phyloP scores from a whole-genome alignment of 352 stramenopile genomes.

The Phytophthora sp. region DNA sequence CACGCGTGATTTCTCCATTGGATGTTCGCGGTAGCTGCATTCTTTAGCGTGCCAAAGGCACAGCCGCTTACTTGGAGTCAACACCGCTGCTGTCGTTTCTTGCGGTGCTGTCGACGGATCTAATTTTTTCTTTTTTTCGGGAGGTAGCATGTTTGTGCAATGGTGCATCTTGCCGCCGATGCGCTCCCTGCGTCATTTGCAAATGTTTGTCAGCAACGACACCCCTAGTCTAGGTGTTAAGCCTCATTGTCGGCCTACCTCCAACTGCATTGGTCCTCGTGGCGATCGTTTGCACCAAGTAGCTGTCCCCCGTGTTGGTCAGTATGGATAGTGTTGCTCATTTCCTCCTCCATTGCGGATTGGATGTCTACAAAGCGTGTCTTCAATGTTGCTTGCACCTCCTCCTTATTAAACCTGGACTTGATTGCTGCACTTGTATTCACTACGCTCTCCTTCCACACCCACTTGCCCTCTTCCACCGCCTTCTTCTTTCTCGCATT shows the following conservation, averaged over 20 bases:
- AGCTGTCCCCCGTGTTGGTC: constrained; percentile 23
- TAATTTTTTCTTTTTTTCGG: constrained; percentile 18
- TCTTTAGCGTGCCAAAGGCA: constrained; percentile 66
- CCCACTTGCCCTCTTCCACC: constrained; percentile 42
- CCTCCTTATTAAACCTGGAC: constrained; percentile 40
- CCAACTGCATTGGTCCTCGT: constrained; percentile 40
- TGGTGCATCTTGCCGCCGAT: constrained; percentile 55
- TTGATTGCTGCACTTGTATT: constrained; percentile 50
- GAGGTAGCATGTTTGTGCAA: constrained; percentile 50
- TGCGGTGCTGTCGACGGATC: background rate
- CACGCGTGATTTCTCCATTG: constrained; percentile 46
- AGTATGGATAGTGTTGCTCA: constrained; percentile 27
- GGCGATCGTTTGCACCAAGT: background rate
- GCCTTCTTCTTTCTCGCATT: constrained; percentile 57
- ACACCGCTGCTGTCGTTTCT: too few species aligned
- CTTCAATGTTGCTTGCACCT: constrained; percentile 30
- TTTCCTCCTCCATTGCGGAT: constrained; percentile 43
- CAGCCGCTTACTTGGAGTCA: constrained; percentile 13
- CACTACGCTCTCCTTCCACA: constrained; percentile 45
- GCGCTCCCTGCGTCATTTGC: constrained; percentile 31
- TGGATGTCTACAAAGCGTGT: constrained; percentile 44
- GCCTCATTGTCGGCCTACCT: too few species aligned
- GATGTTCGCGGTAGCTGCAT: constrained; percentile 50
- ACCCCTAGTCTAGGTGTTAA: too few species aligned
- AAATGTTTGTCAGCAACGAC: background rate